Evolutionary conservation across 2,329 filamentous ascomycete species (phyloP), one percentile per base, ranked within the genome.

Genomic region (Botrytis fabae): DNA sequence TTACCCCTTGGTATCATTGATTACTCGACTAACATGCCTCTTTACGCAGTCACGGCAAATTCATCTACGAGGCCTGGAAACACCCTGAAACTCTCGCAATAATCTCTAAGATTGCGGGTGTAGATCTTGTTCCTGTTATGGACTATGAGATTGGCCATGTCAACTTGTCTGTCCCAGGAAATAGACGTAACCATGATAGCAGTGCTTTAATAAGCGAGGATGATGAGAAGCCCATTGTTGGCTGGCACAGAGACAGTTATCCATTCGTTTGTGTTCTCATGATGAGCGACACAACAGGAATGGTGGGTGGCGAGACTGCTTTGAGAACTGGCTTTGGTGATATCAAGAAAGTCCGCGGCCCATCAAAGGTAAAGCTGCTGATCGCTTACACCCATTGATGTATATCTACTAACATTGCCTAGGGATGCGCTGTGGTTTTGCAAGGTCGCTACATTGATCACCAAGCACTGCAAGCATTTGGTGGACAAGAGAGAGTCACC

Each of bases 31-130:
- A 71, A 78, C 71, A 18, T 38, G 32, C 25, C 28, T 42, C 28
- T 25, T 32, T 44, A 14, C 48, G n/a, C 38, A 89, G 87, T 74
- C 86, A 87, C 77, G 89, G 89, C 1, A 90, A 90, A 0, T 92
- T 92, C 76, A 86, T 88, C 7, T 90, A 91, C 76, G 87, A 87
- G 73, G 86, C 86, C 4, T 91, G 88, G 89, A 87, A 85, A 72
- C 84, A 85, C 64, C 86, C 88, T 0, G 84, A 88, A 68, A 85
- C 86, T 2, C 83, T 89, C 4, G 81, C 82, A 14, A 85, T 85
- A 76, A 83, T 90, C 70, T 89, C 87, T 4, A 83, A 85, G 73
- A 84, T 89, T 65, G 87, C 88, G 35, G 87, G 88, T 14, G 83
- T 90, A 32, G 88, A 90, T 14, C 83, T 90, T 22, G 82, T 89